A percentile compares a stretch with the other conserved stretches of the same genome.
Evolutionary conservation across 1,284 basidiomycete species (phyloP).

Genomic region (Cryptococcus sp.): DNA sequence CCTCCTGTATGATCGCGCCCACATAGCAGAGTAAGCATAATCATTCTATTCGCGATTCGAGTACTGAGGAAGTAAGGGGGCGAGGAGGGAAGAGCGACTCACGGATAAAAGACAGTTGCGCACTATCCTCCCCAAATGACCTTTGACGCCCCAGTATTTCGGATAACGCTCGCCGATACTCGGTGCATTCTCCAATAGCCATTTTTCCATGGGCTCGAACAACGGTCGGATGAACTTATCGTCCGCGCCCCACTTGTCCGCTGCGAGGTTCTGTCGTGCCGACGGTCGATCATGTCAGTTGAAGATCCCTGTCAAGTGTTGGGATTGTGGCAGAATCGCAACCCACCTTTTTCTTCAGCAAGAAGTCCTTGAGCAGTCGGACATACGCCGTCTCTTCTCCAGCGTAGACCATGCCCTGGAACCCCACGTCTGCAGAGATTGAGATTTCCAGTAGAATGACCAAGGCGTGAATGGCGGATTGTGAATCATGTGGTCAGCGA

Average conservation of each 20-base stretch:
- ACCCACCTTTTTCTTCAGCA: slow-evolving; percentile 29
- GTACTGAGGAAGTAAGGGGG: too few species aligned
- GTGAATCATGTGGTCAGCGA: not conserved
- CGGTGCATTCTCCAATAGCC: slow-evolving; percentile 55
- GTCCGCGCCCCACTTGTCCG: slow-evolving; percentile 65
- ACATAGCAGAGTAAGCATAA: too few species aligned
- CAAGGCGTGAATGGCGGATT: not conserved
- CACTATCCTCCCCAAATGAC: slow-evolving; percentile 58
- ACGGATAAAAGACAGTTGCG: slow-evolving; percentile 64
- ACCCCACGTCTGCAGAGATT: slow-evolving; percentile 64
- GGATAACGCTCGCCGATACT: slow-evolving; percentile 49
- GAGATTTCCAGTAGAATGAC: too few species aligned
- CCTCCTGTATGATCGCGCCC: slow-evolving; percentile 53
- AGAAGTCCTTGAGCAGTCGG: slow-evolving; percentile 29
- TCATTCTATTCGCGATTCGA: too few species aligned
- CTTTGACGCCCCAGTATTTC: slow-evolving; percentile 32
- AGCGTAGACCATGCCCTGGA: slow-evolving; percentile 74
- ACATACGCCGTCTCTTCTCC: slow-evolving; percentile 65
- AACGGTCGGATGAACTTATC: slow-evolving; percentile 57
- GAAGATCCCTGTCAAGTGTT: not conserved
- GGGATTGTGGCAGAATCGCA: not conserved
- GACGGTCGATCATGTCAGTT: not conserved
- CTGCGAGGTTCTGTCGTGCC: slow-evolving; percentile 58
- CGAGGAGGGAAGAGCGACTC: not conserved
- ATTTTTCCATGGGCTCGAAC: slow-evolving; percentile 63